A percentile compares a stretch with the other conserved stretches of the same genome.
Conservation (phyloP, 2,329 filamentous ascomycete species). For the Aspergillus viridinutans region DNA sequence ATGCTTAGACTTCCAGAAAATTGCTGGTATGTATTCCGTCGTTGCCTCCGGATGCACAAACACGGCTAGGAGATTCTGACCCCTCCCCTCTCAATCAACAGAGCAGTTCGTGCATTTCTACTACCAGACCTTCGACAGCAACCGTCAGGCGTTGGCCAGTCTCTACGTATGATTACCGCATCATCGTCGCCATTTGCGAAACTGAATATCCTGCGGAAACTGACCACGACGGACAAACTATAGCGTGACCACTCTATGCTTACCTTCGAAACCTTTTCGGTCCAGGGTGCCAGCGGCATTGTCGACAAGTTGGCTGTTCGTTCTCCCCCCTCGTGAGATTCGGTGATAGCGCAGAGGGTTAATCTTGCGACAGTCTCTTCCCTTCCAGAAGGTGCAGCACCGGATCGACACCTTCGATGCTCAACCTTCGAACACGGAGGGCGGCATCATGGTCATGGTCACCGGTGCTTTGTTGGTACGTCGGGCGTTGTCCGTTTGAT, state of each 20-base stretch:
- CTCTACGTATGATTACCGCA: conserved; percentile 69
- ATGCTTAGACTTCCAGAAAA: conserved; percentile 31
- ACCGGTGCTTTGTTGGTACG: conserved; percentile 80
- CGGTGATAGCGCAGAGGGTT: conserved; percentile 1
- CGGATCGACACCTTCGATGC: conserved; percentile 72
- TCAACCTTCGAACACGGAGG: conserved; percentile 66
- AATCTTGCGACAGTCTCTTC: conserved; percentile 56
- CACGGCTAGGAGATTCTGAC: neutral
- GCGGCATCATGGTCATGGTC: conserved; percentile 78
- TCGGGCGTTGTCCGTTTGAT: neutral
- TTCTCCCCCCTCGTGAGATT: conserved; percentile 7
- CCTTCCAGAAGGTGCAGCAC: conserved; percentile 79
- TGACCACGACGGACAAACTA: conserved; percentile 16
- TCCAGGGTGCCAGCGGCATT: conserved; percentile 63
- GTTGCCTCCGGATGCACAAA: neutral
- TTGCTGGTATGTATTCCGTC: conserved; percentile 36
- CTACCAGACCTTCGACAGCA: conserved; percentile 78
- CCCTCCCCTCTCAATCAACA: conserved; percentile 38
- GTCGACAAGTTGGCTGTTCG: conserved; percentile 76
- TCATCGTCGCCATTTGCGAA: neutral
- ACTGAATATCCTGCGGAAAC: neutral
- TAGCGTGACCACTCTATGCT: conserved; percentile 84
- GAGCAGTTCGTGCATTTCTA: conserved; percentile 88
- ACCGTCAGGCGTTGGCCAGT: conserved; percentile 59
- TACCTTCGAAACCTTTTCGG: conserved; percentile 75